phyloP scores from a whole-genome alignment of 2,329 filamentous ascomycete genomes.

The Alternaria panax region DNA sequence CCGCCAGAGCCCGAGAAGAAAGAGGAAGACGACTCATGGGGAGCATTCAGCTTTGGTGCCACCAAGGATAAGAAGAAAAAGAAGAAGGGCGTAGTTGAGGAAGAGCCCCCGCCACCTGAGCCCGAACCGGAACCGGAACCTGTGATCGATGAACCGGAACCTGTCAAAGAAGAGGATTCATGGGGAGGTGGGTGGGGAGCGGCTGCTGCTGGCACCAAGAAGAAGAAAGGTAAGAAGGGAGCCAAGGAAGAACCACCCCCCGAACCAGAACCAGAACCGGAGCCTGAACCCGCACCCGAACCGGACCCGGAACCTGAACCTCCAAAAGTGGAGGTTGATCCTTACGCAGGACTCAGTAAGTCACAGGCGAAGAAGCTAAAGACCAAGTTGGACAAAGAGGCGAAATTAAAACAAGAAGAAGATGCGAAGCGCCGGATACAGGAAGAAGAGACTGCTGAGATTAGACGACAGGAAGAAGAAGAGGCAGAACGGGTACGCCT shows the following conservation, averaged over 20 bases:
- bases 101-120: constrained; percentile 26
- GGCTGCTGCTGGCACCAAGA: constrained; percentile 28
- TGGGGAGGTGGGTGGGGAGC: constrained; percentile 39
- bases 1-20: constrained; percentile 35
- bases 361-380: constrained; percentile 41
- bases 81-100: constrained; percentile 40
- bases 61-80: constrained; percentile 48
- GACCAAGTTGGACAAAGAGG: constrained; percentile 48
- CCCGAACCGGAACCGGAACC: constrained; percentile 41
- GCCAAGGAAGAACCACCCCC: constrained; percentile 28
- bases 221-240: constrained; percentile 42
- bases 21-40: constrained; percentile 34
- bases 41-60: constrained; percentile 35
- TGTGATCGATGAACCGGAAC: constrained; percentile 40
- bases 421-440: constrained; percentile 28
- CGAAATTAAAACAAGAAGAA: constrained; percentile 25
- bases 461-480: constrained; percentile 30
- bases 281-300: constrained; percentile 18
- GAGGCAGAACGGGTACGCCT: constrained; percentile 37
- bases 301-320: constrained; percentile 32
- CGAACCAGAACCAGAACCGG: constrained; percentile 22
- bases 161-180: constrained; percentile 39
- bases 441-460: constrained; percentile 33
- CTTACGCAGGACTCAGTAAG: constrained; percentile 41
- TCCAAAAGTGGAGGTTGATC: constrained; percentile 51